Evolutionary conservation across 768 basidiomycete genomes (phyloP).

Genomic region (Panaeolus cyanescens): DNA sequence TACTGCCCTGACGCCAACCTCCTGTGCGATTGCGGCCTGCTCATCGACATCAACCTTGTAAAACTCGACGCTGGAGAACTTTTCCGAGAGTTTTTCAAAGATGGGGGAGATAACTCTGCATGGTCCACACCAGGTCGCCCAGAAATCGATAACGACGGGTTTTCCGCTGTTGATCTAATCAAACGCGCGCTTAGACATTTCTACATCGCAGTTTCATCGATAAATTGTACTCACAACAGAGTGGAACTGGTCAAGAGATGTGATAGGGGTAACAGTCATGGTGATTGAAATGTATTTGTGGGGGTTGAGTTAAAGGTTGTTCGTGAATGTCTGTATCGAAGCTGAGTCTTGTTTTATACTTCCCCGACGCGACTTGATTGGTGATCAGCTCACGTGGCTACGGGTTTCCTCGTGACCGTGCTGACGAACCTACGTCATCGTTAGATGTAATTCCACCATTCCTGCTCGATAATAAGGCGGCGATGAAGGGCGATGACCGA

Average conservation of each 20-base stretch:
- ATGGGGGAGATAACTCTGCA: conserved; percentile 68
- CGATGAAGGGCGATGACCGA: not conserved
- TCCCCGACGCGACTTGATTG: conserved; percentile 1
- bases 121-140: conserved; percentile 79
- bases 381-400: not conserved
- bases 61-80: conserved; percentile 45
- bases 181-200: not conserved
- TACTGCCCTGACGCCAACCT: conserved; percentile 65
- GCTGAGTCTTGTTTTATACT: not conserved
- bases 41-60: conserved; percentile 79
- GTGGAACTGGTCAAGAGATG: conserved; percentile 39
- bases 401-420: not conserved
- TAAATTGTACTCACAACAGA: conserved; percentile 39
- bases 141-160: conserved; percentile 66
- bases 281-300: not conserved
- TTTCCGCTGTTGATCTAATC: conserved; percentile 47
- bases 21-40: conserved; percentile 50
- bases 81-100: conserved; percentile 55
- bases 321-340: not conserved
- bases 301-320: not conserved
- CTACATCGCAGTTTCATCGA: not conserved
- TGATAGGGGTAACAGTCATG: conserved; percentile 43
- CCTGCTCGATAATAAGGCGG: not conserved
- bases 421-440: not conserved
- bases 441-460: not conserved